phyloP scores from a whole-genome alignment of 2,329 filamentous ascomycete species.

The Botrytis medusae region DNA sequence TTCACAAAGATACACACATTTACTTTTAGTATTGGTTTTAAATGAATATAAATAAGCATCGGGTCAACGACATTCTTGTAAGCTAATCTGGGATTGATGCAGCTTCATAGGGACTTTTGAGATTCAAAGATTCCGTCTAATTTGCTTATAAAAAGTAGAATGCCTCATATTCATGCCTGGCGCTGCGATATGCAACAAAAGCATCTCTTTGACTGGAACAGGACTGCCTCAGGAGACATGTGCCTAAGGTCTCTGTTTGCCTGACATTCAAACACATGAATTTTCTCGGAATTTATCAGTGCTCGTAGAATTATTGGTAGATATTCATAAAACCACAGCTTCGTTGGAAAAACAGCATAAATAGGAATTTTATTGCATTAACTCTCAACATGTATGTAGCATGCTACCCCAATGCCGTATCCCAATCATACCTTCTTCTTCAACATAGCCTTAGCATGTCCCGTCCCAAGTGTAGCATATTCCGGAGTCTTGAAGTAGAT shows the following conservation, averaged over 20 bases:
- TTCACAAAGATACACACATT: background rate
- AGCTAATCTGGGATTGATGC: background rate
- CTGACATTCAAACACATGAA: background rate
- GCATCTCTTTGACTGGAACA: background rate
- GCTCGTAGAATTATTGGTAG: background rate
- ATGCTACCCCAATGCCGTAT: background rate
- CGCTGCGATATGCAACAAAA: slow-evolving; percentile 5
- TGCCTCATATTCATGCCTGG: slow-evolving; percentile 15
- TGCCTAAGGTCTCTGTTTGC: slow-evolving; percentile 1
- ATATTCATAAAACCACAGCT: background rate
- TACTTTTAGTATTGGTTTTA: background rate
- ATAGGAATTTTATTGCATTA: background rate
- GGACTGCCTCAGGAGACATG: background rate
- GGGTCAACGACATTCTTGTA: background rate
- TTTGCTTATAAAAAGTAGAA: background rate
- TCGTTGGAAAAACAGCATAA: background rate
- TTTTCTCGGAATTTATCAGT: background rate
- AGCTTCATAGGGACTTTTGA: background rate
- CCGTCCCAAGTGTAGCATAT: slow-evolving; percentile 29
- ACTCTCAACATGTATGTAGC: background rate
- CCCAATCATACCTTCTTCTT: slow-evolving; percentile 27
- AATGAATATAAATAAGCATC: background rate
- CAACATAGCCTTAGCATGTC: slow-evolving; percentile 32
- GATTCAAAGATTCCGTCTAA: background rate
- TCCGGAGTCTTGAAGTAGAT: slow-evolving; percentile 33